phyloP scores from a whole-genome alignment of 73 alveolate genomes.

The Paramecium bursaria region DNA sequence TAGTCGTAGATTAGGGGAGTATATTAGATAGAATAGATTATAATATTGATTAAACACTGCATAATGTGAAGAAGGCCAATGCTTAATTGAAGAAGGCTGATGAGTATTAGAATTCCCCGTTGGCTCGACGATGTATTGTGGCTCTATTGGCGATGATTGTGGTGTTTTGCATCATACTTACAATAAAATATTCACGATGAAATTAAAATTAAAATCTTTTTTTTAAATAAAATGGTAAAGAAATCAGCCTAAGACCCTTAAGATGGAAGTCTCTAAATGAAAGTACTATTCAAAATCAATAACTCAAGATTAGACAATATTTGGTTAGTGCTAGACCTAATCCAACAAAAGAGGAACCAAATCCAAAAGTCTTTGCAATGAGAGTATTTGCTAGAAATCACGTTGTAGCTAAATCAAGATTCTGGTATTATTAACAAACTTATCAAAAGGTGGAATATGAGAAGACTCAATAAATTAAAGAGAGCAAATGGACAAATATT shows the following conservation, averaged over 20 bases:
- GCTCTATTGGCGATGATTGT: constrained; percentile 11
- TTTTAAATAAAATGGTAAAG: constrained; percentile 40
- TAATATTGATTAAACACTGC: constrained; percentile 31
- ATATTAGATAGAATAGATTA: constrained; percentile 62
- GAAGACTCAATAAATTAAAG: constrained; percentile 88
- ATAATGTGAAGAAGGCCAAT: constrained; percentile 35
- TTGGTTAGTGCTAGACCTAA: constrained; percentile 85
- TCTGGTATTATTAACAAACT: constrained; percentile 81
- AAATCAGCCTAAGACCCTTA: constrained; percentile 58
- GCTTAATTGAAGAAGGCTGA: constrained; percentile 55
- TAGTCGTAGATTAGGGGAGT: constrained; percentile 52
- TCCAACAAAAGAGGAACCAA: constrained; percentile 84
- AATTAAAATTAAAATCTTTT: constrained; percentile 55
- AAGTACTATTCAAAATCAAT: neutral
- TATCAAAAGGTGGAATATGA: constrained; percentile 74
- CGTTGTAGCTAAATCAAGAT: constrained; percentile 88
- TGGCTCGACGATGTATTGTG: constrained; percentile 50
- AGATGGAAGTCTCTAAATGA: constrained; percentile 43
- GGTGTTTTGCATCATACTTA: neutral
- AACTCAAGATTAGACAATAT: constrained; percentile 80
- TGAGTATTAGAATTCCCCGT: constrained; percentile 42
- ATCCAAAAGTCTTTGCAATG: constrained; percentile 89
- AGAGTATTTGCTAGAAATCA: constrained; percentile 89
- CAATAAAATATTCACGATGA: constrained; percentile 58
- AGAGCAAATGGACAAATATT: constrained; percentile 87